These are phyloP conservation scores for Carpinus viminea DNA, from an alignment of 306 rosid species.

Conservation along the genomic window DNA sequence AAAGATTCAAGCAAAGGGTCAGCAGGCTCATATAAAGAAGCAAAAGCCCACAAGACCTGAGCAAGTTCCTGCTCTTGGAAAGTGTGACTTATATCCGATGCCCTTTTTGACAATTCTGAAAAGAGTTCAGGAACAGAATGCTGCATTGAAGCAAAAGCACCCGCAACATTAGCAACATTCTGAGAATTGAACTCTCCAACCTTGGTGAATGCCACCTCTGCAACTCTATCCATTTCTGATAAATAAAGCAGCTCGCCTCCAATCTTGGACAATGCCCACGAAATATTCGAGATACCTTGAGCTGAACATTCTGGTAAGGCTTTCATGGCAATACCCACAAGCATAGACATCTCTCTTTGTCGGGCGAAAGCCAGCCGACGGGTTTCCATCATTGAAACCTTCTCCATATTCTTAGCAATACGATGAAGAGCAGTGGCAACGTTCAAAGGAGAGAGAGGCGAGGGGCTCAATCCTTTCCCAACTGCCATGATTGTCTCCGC, in stretches of 20 bases:
- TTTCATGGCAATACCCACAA: slow-evolving; percentile 81
- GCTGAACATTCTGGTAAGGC: slow-evolving; percentile 85
- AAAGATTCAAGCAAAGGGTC: slow-evolving; percentile 63
- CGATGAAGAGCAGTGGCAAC: slow-evolving; percentile 94
- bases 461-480: slow-evolving; percentile 84
- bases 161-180: slow-evolving; percentile 83
- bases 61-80: slow-evolving; percentile 92
- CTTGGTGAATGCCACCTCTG: slow-evolving; percentile 78
- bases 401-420: slow-evolving; percentile 93
- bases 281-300: slow-evolving; percentile 83
- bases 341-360: slow-evolving; percentile 90
- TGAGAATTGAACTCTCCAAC: slow-evolving; percentile 80
- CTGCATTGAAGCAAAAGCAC: slow-evolving; percentile 95
- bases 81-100: slow-evolving; percentile 64
- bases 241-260: slow-evolving; percentile 85
- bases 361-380: slow-evolving; percentile 83
- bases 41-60: slow-evolving; percentile 93
- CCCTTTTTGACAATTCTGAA: slow-evolving; percentile 58
- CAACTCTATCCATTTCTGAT: slow-evolving; percentile 96
- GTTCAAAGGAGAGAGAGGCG: slow-evolving; percentile 87
- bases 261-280: slow-evolving; percentile 92
- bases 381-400: slow-evolving; percentile 63
- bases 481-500: slow-evolving; percentile 76
- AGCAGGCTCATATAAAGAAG: slow-evolving; percentile 72
- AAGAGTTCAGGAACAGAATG: slow-evolving; percentile 87